Evolutionary conservation across 129 eudicot species (phyloP).

Genomic region (Chrysanthemum makinoi): DNA sequence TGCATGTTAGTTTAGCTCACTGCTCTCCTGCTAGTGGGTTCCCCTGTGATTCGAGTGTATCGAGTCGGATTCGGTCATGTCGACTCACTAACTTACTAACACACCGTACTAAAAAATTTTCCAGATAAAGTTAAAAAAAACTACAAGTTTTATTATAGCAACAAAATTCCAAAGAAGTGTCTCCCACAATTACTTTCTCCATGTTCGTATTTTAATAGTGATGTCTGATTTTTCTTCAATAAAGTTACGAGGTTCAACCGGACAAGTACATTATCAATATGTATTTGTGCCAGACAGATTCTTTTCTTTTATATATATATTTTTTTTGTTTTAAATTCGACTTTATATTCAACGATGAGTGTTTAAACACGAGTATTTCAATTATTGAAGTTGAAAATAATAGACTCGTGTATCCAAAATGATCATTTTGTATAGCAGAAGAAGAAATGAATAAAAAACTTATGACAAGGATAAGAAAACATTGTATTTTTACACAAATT

Average conservation of each 20-base stretch:
- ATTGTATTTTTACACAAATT: background rate
- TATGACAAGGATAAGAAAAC: background rate
- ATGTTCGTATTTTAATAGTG: slow-evolving; percentile 1
- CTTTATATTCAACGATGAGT: background rate
- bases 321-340: background rate
- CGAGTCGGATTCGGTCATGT: too few relatives aligned
- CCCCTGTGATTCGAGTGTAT: too few relatives aligned
- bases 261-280: background rate
- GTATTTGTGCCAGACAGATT: background rate
- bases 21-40: too few relatives aligned
- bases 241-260: background rate
- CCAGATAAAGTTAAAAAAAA: too few relatives aligned
- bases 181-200: background rate
- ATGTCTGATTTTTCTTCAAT: background rate
- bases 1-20: too few relatives aligned
- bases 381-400: background rate
- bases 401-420: too few relatives aligned
- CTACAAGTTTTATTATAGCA: background rate
- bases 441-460: background rate
- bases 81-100: too few relatives aligned
- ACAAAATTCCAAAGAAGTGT: background rate
- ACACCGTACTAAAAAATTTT: too few relatives aligned
- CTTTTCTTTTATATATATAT: too few relatives aligned
- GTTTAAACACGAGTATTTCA: background rate
- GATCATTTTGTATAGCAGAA: background rate